Percentiles rank a stretch among this genome's conserved stretches.
These are phyloP conservation scores for Orbilia quercus DNA, from an alignment of 2,329 filamentous ascomycete genomes.

Conservation along the genomic window DNA sequence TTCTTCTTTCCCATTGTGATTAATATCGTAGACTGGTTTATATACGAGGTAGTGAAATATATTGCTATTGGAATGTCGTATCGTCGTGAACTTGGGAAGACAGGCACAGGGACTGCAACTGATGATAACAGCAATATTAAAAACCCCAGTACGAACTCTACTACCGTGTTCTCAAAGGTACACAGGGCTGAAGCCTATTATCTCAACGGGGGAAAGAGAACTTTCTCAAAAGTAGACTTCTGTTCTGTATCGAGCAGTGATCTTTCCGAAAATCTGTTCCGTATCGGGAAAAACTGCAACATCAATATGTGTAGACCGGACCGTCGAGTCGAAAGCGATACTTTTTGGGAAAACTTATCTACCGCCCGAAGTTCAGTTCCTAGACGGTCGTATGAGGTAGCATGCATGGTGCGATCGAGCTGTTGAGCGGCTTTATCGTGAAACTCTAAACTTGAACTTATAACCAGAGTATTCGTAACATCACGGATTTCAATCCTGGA, in stretches of 20 bases:
- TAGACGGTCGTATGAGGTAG: too few relatives aligned
- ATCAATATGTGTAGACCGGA: slow-evolving; percentile 24
- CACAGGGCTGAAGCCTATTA: slow-evolving; percentile 5
- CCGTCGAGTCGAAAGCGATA: not conserved
- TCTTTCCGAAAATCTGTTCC: not conserved
- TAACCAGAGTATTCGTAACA: too few relatives aligned
- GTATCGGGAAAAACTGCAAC: slow-evolving; percentile 21
- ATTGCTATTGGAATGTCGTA: not conserved
- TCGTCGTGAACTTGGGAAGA: too few relatives aligned
- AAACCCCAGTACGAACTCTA: too few relatives aligned
- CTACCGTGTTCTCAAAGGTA: slow-evolving; percentile 6
- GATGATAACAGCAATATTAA: not conserved
- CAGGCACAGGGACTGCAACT: not conserved
- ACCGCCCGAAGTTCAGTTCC: too few relatives aligned
- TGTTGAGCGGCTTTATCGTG: too few relatives aligned
- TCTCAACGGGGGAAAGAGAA: slow-evolving; percentile 12
- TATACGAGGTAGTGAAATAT: slow-evolving; percentile 1
- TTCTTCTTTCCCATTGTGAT: slow-evolving; percentile 32
- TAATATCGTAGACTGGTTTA: not conserved
- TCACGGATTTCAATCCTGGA: too few relatives aligned
- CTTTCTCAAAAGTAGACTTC: slow-evolving; percentile 7
- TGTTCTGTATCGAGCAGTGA: not conserved
- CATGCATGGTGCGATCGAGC: too few relatives aligned
- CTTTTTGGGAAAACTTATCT: too few relatives aligned
- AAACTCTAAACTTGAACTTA: too few relatives aligned